These are phyloP conservation scores for Lotmaria passim DNA, from an alignment of 208 protist genomes.

Conservation along the genomic window DNA sequence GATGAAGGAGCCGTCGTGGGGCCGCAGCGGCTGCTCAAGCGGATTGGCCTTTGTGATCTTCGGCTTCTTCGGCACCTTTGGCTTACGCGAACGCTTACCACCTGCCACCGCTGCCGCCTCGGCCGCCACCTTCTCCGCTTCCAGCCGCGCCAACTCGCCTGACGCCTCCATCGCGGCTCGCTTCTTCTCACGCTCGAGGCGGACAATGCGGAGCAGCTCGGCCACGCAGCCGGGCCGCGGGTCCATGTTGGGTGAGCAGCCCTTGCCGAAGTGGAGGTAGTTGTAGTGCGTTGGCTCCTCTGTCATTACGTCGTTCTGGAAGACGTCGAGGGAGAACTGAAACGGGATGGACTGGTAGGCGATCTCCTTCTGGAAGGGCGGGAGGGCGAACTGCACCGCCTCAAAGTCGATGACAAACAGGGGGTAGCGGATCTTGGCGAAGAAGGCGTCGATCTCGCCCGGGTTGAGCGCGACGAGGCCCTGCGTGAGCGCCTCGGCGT, in stretches of 20 bases:
- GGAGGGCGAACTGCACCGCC: constrained; percentile 85
- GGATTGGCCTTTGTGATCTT: constrained; percentile 49
- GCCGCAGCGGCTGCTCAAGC: constrained; percentile 57
- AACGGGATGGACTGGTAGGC: constrained; percentile 89
- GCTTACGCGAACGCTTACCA: constrained; percentile 19
- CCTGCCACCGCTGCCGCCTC: constrained; percentile 22
- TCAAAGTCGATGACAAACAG: constrained; percentile 92
- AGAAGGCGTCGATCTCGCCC: constrained; percentile 80
- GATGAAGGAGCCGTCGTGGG: constrained; percentile 88
- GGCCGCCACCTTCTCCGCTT: constrained; percentile 27
- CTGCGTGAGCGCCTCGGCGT: constrained; percentile 65
- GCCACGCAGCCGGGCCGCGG: constrained; percentile 64
- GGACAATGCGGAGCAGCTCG: constrained; percentile 85
- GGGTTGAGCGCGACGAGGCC: constrained; percentile 78
- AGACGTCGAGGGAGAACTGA: constrained; percentile 91
- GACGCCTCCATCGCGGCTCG: constrained; percentile 55
- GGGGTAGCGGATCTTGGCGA: constrained; percentile 77
- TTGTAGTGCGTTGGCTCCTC: constrained; percentile 90
- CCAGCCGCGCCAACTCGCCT: constrained; percentile 54
- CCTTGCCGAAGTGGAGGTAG: constrained; percentile 89
- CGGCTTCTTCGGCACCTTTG: constrained; percentile 36
- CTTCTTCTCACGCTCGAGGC: constrained; percentile 78
- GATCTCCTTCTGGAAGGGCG: constrained; percentile 79
- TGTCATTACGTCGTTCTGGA: constrained; percentile 84
- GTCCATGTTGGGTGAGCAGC: constrained; percentile 84